Conservation (phyloP, 192 early-diverging fungal genomes). For the Allomyces macrogynus region DNA sequence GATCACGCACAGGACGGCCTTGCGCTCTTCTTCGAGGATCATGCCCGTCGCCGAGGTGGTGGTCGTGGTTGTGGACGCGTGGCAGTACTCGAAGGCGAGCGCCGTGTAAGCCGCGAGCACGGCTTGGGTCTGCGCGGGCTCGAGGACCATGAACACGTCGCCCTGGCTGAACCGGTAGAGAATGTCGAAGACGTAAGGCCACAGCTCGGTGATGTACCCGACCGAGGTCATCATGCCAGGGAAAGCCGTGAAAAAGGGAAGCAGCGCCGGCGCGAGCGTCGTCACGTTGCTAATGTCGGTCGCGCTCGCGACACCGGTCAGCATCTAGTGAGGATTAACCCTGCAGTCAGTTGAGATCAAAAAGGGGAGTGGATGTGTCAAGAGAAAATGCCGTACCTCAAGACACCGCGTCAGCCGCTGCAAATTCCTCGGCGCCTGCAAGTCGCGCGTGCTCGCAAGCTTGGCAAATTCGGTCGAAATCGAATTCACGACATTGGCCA, state of each 20-base stretch:
- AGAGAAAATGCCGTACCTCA: too few relatives aligned
- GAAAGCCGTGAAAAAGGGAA: not conserved
- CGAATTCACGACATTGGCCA: too few relatives aligned
- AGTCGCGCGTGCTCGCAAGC: not conserved
- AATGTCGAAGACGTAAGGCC: not conserved
- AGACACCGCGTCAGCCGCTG: not conserved
- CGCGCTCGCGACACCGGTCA: not conserved
- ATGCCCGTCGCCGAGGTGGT: too few relatives aligned
- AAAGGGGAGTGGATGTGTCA: too few relatives aligned
- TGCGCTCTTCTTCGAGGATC: too few relatives aligned
- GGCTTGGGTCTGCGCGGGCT: too few relatives aligned
- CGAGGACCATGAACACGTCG: too few relatives aligned
- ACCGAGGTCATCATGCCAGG: not conserved
- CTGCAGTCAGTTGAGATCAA: not conserved
- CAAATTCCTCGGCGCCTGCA: not conserved
- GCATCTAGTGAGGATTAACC: not conserved
- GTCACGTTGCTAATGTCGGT: not conserved
- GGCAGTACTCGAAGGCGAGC: too few relatives aligned
- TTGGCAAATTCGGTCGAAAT: not conserved
- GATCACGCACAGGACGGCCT: too few relatives aligned
- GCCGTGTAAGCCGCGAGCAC: too few relatives aligned
- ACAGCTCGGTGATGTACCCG: not conserved
- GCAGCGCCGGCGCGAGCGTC: not conserved
- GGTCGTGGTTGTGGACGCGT: too few relatives aligned
- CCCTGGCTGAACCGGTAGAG: too few relatives aligned